Base-by-base conservation (phyloP, 345 rosid genomes). In the Bretschneidera sinensis region DNA sequence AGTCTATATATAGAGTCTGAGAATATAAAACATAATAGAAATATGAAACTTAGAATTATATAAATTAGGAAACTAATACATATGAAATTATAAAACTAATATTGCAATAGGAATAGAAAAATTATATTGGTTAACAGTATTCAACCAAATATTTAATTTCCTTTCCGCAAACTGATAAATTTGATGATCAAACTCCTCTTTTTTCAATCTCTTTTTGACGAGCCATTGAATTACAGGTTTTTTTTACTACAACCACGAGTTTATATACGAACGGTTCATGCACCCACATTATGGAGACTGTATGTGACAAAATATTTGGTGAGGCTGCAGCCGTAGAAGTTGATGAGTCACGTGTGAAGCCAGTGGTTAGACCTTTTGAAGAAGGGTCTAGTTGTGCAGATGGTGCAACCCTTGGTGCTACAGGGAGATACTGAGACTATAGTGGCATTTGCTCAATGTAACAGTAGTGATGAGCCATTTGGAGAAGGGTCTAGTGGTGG, bases 231-330 rank as follows among this genome's bases (percentile, higher is more conserved):
- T 43, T 28, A 6, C 54, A 51, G 49, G 15, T n/a, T 69, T 76
- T 51, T 61, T 72, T n/a, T 59, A 69, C 60, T 51, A 60, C 39
- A 61, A 67, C 48, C 68, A 60, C 0, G 65, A 59, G 9, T 73
- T 73, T 48, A 48, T 77, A 68, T 35, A 23, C 51, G 64, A 49
- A 21, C 64, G 68, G 0, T n/a, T n/a, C n/a, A n/a, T 70, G 53
- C 48, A 0, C 49, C 17, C 76, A 73, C 52, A 55, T 73, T 5
- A 60, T 70, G 76, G 71, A 64, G 11, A 70, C 60, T 19, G 68
- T 77, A 18, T 73, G 76, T 45, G 56, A 73, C 65, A 73, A 57
- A 64, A 73, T 77, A 60, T 73, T 73, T 25, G 60, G 55, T 2
- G 70, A 73, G 20, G 56, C 24, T 0, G 71, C 33, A 10, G 73